Conservation (phyloP, 495 filamentous ascomycete genomes). For the Neurospora discreta region DNA sequence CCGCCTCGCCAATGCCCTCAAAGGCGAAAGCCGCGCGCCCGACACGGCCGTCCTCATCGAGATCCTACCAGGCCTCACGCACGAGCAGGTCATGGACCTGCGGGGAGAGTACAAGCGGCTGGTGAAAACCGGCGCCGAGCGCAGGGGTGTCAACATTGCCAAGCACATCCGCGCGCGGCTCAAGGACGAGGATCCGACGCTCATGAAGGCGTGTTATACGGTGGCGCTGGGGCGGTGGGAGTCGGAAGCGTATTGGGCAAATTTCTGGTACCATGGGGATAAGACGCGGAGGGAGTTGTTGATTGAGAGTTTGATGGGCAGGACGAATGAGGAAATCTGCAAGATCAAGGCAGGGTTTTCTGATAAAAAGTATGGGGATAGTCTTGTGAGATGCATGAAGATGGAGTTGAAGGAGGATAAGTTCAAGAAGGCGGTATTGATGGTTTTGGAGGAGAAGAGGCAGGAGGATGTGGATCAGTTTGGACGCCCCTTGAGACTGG, state of each 20-base stretch:
- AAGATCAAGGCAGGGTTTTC: slow-evolving; percentile 86
- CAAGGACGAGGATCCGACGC: slow-evolving; percentile 49
- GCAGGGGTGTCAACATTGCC: slow-evolving; percentile 83
- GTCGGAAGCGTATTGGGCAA: slow-evolving; percentile 94
- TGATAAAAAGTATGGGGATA: slow-evolving; percentile 85
- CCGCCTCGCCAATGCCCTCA: slow-evolving; percentile 64
- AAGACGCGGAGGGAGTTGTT: slow-evolving; percentile 75
- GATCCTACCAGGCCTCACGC: slow-evolving; percentile 71
- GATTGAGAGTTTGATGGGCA: slow-evolving; percentile 86
- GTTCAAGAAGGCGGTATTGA: slow-evolving; percentile 78
- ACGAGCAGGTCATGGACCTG: slow-evolving; percentile 76
- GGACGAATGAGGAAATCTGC: slow-evolving; percentile 75
- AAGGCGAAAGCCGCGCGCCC: slow-evolving; percentile 48
- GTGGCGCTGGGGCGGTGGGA: slow-evolving; percentile 88
- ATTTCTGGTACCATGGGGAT: slow-evolving; percentile 93
- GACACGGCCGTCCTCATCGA: slow-evolving; percentile 65
- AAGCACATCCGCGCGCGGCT: slow-evolving; percentile 85
- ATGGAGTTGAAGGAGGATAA: slow-evolving; percentile 88
- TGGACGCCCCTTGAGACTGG: slow-evolving; percentile 26
- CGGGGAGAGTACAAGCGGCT: slow-evolving; percentile 82
- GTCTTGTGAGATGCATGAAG: slow-evolving; percentile 75
- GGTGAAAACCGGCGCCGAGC: slow-evolving; percentile 57
- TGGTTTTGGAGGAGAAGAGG: slow-evolving; percentile 67
- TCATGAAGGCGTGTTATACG: slow-evolving; percentile 84
- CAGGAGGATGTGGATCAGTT: slow-evolving; percentile 63